Evolutionary conservation across 1,284 basidiomycete genomes (phyloP).

Genomic region (Sporisorium exsertum): DNA sequence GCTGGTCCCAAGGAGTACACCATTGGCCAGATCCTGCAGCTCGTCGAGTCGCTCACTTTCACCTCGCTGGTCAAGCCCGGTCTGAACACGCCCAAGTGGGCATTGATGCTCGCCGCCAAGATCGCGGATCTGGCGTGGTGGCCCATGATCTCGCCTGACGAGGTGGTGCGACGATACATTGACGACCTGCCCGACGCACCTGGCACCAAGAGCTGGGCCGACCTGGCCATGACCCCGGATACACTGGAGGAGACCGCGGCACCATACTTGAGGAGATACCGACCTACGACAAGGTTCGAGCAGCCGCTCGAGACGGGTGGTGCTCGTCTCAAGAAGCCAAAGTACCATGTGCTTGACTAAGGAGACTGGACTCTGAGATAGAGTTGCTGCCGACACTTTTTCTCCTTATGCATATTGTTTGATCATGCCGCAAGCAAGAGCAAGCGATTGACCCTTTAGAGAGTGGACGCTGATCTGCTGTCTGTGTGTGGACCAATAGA

Average conservation of each 20-base stretch:
- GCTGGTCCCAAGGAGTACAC: slow-evolving; percentile 90
- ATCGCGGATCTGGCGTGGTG: slow-evolving; percentile 85
- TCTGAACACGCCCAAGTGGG: slow-evolving; percentile 82
- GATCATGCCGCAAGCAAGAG: slow-evolving; percentile 1
- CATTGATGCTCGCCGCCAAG: slow-evolving; percentile 78
- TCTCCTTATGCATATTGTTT: slow-evolving; percentile 1
- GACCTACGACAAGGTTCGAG: slow-evolving; percentile 75
- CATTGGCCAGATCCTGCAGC: slow-evolving; percentile 83
- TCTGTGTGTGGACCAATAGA: background rate
- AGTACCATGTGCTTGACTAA: slow-evolving; percentile 53
- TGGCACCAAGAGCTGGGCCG: slow-evolving; percentile 73
- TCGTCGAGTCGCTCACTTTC: slow-evolving; percentile 85
- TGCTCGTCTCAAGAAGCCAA: slow-evolving; percentile 54
- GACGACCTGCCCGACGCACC: slow-evolving; percentile 75
- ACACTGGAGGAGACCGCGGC: slow-evolving; percentile 91
- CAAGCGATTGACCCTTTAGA: slow-evolving; percentile 14
- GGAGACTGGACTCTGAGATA: background rate
- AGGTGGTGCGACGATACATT: slow-evolving; percentile 87
- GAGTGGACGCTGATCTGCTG: background rate
- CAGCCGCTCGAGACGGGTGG: slow-evolving; percentile 70
- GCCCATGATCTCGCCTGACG: slow-evolving; percentile 91
- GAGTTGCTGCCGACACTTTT: background rate
- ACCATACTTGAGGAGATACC: slow-evolving; percentile 88
- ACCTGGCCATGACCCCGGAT: slow-evolving; percentile 77
- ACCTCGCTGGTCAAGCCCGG: slow-evolving; percentile 74